Evolutionary conservation across 225 moss, liverwort and hornwort genomes (phyloP).

Genomic region (Bryum argenteum): DNA sequence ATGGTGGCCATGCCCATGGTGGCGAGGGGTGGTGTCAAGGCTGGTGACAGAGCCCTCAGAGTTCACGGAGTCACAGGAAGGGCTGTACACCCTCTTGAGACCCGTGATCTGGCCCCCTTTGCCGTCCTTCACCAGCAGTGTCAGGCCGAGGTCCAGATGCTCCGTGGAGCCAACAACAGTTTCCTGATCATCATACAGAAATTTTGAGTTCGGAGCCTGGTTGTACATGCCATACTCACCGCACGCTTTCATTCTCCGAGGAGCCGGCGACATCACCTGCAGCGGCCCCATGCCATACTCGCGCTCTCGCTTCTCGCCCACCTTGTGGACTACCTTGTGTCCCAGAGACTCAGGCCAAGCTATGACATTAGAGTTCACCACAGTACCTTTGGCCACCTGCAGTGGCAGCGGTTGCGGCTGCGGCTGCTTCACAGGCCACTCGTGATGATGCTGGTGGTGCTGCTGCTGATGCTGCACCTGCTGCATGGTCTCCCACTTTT

Average conservation of each 20-base stretch:
- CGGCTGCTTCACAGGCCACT: constrained; percentile 41
- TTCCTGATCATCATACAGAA: constrained; percentile 51
- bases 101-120: constrained; percentile 42
- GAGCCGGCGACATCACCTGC: constrained; percentile 49
- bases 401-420: constrained; percentile 22
- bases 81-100: constrained; percentile 57
- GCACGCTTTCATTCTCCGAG: constrained; percentile 43
- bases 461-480: constrained; percentile 32
- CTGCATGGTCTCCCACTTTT: constrained; percentile 36
- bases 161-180: constrained; percentile 62
- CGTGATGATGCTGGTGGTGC: constrained; percentile 27
- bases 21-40: constrained; percentile 59
- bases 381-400: constrained; percentile 28
- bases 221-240: constrained; percentile 29
- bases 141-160: constrained; percentile 77
- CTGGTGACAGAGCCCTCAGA: constrained; percentile 88
- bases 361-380: constrained; percentile 30
- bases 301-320: constrained; percentile 49
- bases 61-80: constrained; percentile 73
- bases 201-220: background rate
- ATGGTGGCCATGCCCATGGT: constrained; percentile 35
- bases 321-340: constrained; percentile 28
- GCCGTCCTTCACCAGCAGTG: constrained; percentile 64
- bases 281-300: constrained; percentile 21
- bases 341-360: constrained; percentile 47